phyloP scores from a whole-genome alignment of 2,329 filamentous ascomycete genomes.

The Fusarium mangiferae region DNA sequence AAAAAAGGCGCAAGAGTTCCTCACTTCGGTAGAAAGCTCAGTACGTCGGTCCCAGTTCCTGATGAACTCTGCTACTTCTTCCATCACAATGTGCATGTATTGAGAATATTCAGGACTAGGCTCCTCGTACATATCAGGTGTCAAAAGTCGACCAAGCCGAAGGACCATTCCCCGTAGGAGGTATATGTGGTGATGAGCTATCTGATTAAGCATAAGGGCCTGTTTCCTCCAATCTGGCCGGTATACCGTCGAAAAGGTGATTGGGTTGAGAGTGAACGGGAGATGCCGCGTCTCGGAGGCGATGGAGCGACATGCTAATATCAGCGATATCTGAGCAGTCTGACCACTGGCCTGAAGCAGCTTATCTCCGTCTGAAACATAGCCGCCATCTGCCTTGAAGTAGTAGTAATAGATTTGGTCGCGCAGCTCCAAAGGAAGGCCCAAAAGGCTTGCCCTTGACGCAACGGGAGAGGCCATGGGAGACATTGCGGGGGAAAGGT shows the following conservation, averaged over 20 bases:
- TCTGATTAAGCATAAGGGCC: rapidly evolving
- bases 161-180: rapidly evolving
- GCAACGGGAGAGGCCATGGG: not conserved
- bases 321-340: not conserved
- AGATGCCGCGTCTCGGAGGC: not conserved
- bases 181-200: rapidly evolving
- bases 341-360: not conserved
- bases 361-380: rapidly evolving
- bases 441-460: not conserved
- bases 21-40: rapidly evolving
- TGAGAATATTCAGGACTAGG: not conserved
- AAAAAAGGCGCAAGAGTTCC: rapidly evolving
- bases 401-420: not conserved
- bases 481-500: not conserved
- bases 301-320: not conserved
- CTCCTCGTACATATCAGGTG: not conserved
- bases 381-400: not conserved
- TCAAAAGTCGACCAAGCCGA: not conserved
- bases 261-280: not conserved
- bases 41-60: rapidly evolving
- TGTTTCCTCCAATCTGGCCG: not conserved
- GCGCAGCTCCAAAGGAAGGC: not conserved
- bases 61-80: rapidly evolving
- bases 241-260: not conserved
- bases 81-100: not conserved